Percentiles rank a stretch among this genome's conserved stretches.
These are phyloP conservation scores for Cynanchum wilfordii DNA, from an alignment of 257 asterid species.

Conservation along the genomic window DNA sequence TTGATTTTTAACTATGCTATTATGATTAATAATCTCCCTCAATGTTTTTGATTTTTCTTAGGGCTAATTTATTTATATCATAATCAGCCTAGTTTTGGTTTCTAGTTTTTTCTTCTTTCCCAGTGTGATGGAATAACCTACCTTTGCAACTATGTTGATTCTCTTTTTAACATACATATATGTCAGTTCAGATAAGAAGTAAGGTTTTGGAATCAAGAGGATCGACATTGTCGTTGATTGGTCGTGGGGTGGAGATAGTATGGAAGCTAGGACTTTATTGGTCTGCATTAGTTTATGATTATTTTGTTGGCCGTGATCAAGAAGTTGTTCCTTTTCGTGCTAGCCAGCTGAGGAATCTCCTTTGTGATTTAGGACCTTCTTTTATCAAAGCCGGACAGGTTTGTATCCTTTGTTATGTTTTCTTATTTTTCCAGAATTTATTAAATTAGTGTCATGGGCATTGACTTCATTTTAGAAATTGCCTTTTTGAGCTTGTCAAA, in stretches of 20 bases:
- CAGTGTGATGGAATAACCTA: not conserved
- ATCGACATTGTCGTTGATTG: constrained; percentile 65
- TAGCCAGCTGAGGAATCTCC: constrained; percentile 85
- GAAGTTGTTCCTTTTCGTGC: constrained; percentile 99
- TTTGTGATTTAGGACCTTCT: constrained; percentile 97
- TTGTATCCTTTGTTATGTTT: constrained; percentile 23
- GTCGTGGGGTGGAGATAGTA: constrained; percentile 91
- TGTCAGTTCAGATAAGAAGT: constrained; percentile 56
- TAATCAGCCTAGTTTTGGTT: not conserved
- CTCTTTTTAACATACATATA: constrained; percentile 1
- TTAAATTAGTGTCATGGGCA: not conserved
- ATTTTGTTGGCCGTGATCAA: constrained; percentile 83
- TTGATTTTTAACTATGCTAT: not conserved
- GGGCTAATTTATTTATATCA: not conserved
- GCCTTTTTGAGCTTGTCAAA: not conserved
- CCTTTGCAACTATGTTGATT: constrained; percentile 7
- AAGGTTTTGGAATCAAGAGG: constrained; percentile 95
- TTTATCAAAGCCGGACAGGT: constrained; percentile 99
- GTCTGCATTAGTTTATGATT: constrained; percentile 80
- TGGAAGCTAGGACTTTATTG: constrained; percentile 95
- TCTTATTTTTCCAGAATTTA: not conserved
- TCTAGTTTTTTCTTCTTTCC: constrained; percentile 1
- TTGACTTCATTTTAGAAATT: not conserved
- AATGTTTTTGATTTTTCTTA: not conserved
- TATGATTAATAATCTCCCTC: not conserved